phyloP scores from a whole-genome alignment of 805 yeast genomes.

The Zygoascus ofunaensis region DNA sequence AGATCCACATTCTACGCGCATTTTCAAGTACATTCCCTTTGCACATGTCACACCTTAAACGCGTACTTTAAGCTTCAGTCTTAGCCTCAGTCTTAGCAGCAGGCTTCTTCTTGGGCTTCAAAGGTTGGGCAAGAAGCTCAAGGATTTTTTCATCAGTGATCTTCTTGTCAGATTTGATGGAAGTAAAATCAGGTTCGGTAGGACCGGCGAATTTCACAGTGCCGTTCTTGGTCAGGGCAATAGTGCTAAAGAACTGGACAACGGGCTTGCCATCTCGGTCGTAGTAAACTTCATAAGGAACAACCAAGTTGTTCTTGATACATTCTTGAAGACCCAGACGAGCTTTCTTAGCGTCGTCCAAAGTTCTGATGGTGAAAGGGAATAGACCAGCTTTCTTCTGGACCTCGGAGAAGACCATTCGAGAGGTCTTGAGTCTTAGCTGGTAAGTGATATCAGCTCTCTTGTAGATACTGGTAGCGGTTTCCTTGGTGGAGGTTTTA shows the following conservation, averaged over 20 bases:
- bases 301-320: conserved; percentile 53
- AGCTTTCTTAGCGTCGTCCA: conserved; percentile 61
- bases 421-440: conserved; percentile 63
- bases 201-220: conserved; percentile 55
- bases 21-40: not conserved
- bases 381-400: conserved; percentile 56
- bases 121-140: conserved; percentile 40
- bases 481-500: conserved; percentile 50
- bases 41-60: conserved; percentile 4
- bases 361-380: conserved; percentile 59
- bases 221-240: conserved; percentile 67
- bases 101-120: conserved; percentile 43
- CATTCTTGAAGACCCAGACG: conserved; percentile 71
- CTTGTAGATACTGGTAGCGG: conserved; percentile 62
- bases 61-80: conserved; percentile 23
- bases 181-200: conserved; percentile 37
- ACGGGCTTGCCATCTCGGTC: conserved; percentile 59
- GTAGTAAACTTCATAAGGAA: conserved; percentile 58
- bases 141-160: conserved; percentile 30
- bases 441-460: conserved; percentile 60
- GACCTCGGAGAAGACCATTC: conserved; percentile 55
- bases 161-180: conserved; percentile 48
- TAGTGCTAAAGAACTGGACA: conserved; percentile 67
- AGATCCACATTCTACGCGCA: no score
- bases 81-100: conserved; percentile 34